Conservation (phyloP, 192 early-diverging fungal genomes). For the Backusella psychrophila region DNA sequence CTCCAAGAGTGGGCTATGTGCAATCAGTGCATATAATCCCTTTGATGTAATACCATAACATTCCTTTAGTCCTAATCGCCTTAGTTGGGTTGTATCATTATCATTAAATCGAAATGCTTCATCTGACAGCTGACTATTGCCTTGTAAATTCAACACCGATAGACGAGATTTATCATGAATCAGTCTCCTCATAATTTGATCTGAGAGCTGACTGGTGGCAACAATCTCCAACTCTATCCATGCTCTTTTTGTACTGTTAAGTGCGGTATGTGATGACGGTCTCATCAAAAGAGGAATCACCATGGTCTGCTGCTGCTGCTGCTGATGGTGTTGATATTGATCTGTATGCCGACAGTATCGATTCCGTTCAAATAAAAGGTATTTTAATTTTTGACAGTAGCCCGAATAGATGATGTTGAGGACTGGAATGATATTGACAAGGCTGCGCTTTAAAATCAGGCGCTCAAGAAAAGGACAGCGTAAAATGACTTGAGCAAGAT, state of each 20-base stretch:
- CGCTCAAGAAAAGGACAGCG: not conserved
- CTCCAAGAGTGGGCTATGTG: not conserved
- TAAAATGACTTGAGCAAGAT: not conserved
- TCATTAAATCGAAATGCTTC: not conserved
- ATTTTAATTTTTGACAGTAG: slow-evolving; percentile 3
- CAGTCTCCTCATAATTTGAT: not conserved
- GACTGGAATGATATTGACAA: slow-evolving; percentile 20
- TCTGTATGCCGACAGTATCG: not conserved
- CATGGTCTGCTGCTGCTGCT: not conserved
- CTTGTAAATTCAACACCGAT: not conserved
- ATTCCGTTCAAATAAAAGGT: slow-evolving; percentile 19
- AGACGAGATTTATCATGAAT: not conserved
- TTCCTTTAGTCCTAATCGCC: not conserved
- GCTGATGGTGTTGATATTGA: not conserved
- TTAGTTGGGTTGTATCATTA: not conserved
- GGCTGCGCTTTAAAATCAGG: not conserved
- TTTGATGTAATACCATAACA: not conserved
- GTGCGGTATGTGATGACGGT: not conserved
- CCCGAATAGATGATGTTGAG: not conserved
- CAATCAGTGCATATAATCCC: not conserved
- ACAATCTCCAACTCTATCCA: not conserved
- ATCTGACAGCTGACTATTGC: not conserved
- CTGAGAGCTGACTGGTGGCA: not conserved
- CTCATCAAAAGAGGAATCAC: not conserved
- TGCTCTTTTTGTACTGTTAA: not conserved